Evolutionary conservation across 2,329 filamentous ascomycete genomes (phyloP).

Genomic region (Mycosphaerella arachidis): DNA sequence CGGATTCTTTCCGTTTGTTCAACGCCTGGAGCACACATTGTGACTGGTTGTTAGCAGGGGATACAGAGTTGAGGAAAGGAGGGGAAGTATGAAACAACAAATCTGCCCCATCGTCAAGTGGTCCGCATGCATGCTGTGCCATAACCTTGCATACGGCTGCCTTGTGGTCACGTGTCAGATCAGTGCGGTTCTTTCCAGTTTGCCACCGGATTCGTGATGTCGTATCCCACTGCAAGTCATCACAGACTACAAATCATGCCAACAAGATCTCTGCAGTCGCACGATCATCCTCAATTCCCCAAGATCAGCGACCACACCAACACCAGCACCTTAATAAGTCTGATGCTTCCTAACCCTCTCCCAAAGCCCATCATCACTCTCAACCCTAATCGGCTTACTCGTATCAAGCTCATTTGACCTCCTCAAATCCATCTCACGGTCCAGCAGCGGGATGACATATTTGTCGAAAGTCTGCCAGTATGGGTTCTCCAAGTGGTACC

Average conservation of each 20-base stretch:
- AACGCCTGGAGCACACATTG: neutral
- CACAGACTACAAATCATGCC: neutral
- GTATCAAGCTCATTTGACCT: slow-evolving; percentile 64
- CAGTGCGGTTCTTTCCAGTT: no score
- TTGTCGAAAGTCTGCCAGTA: slow-evolving; percentile 75
- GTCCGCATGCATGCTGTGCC: neutral
- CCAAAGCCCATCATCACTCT: slow-evolving; percentile 32
- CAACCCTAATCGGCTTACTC: slow-evolving; percentile 37
- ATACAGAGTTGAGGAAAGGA: neutral
- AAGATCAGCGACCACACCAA: no score
- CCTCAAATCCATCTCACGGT: slow-evolving; percentile 64
- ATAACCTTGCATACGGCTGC: neutral
- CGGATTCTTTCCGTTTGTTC: neutral
- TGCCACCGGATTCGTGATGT: no score
- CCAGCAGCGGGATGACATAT: slow-evolving; percentile 65
- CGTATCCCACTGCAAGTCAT: no score
- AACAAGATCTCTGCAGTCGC: no score
- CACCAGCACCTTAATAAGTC: slow-evolving; percentile 15
- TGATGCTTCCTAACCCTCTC: slow-evolving; percentile 34
- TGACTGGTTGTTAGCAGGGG: neutral
- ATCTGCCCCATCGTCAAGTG: neutral
- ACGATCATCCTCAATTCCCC: no score
- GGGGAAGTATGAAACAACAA: neutral
- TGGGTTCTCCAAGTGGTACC: slow-evolving; percentile 54
- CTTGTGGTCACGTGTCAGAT: neutral